Percentiles rank a stretch among this genome's conserved stretches.
These are phyloP conservation scores for Raffaelea albimanens DNA, from an alignment of 2,329 filamentous ascomycete genomes.

Conservation along the genomic window DNA sequence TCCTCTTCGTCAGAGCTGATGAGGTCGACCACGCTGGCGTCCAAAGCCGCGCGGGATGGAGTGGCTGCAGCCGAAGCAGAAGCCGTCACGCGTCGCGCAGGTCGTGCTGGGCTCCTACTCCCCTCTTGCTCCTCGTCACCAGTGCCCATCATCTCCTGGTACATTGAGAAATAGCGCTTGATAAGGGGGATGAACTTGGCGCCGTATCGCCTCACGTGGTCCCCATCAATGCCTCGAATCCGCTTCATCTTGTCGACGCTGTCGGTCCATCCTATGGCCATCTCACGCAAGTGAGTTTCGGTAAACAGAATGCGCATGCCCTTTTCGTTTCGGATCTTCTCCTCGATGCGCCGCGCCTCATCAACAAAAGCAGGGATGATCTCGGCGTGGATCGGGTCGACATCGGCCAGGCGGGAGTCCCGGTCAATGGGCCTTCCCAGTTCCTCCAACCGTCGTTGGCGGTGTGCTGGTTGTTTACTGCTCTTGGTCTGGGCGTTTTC, in stretches of 20 bases:
- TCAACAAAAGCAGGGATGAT: constrained; percentile 57
- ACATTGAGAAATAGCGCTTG: constrained; percentile 33
- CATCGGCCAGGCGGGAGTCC: constrained; percentile 38
- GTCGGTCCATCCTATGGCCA: constrained; percentile 61
- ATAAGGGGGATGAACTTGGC: constrained; percentile 51
- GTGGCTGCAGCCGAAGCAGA: not conserved
- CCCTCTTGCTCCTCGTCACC: constrained; percentile 8
- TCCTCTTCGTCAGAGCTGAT: constrained; percentile 27
- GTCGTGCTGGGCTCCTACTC: constrained; percentile 1
- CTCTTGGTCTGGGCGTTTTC: not conserved
- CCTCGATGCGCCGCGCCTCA: constrained; percentile 50
- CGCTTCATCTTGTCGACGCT: constrained; percentile 50
- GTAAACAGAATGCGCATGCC: constrained; percentile 56
- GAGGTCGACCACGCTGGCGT: constrained; percentile 42
- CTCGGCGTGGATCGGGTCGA: constrained; percentile 41
- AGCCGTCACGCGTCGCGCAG: not conserved
- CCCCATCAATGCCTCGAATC: constrained; percentile 53
- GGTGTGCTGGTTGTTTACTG: constrained; percentile 3
- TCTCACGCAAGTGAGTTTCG: constrained; percentile 59
- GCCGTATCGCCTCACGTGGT: constrained; percentile 55
- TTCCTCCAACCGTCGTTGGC: constrained; percentile 26
- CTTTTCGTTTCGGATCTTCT: constrained; percentile 50
- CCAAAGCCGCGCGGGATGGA: constrained; percentile 13
- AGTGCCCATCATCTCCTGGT: constrained; percentile 39
- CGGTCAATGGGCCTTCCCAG: constrained; percentile 50